phyloP scores from a whole-genome alignment of 495 filamentous ascomycete species.

The Aspergillus heteromorphus region DNA sequence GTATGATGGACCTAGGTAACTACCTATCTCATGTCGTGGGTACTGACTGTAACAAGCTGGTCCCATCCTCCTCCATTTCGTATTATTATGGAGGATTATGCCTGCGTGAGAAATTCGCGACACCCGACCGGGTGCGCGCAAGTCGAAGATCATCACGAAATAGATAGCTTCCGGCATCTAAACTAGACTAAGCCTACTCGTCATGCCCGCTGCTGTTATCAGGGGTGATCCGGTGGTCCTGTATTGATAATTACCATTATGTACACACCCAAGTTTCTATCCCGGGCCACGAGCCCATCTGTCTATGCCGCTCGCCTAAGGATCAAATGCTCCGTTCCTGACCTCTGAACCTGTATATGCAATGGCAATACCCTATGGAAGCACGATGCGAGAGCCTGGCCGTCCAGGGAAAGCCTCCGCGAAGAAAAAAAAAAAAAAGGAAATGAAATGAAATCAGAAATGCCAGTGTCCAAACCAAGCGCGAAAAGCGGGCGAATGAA shows the following conservation, averaged over 20 bases:
- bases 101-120: too few species aligned
- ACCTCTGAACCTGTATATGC: constrained; percentile 15
- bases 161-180: background rate
- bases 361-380: constrained; percentile 5
- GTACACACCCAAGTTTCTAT: constrained; percentile 18
- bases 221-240: background rate
- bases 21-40: background rate
- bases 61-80: too few species aligned
- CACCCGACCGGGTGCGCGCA: too few species aligned
- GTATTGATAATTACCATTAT: constrained; percentile 18
- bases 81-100: too few species aligned
- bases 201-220: background rate
- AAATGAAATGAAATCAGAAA: too few species aligned
- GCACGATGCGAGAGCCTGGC: background rate
- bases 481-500: background rate
- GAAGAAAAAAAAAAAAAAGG: too few species aligned
- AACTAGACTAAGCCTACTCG: background rate
- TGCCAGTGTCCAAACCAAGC: background rate
- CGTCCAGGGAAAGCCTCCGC: background rate
- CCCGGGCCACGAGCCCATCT: constrained; percentile 1
- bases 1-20: too few species aligned
- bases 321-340: constrained; percentile 9
- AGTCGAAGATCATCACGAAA: background rate
- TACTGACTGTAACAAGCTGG: background rate
- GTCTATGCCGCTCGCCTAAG: constrained; percentile 16